Evolutionary conservation across 805 yeast genomes (phyloP).

Genomic region (Metschnikowia koreensis): DNA sequence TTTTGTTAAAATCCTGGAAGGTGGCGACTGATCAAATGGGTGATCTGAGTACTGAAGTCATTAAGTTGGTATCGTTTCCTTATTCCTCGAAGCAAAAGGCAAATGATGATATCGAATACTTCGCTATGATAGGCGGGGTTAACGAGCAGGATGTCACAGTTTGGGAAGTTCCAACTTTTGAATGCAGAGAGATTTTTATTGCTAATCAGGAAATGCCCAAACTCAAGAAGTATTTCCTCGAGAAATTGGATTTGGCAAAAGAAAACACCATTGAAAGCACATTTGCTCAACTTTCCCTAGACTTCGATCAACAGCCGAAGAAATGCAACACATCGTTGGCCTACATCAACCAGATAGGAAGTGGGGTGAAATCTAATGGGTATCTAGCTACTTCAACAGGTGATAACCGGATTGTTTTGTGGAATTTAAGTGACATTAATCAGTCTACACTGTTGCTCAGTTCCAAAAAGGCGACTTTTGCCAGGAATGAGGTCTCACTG

Average conservation of each 20-base stretch:
- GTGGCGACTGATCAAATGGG: conserved; percentile 39
- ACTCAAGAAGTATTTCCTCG: conserved; percentile 24
- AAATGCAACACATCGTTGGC: conserved; percentile 9
- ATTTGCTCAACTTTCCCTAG: conserved; percentile 19
- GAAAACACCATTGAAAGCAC: conserved; percentile 20
- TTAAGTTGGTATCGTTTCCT: conserved; percentile 46
- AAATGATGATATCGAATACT: conserved; percentile 5
- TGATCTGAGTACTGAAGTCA: conserved; percentile 40
- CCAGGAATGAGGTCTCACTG: conserved; percentile 15
- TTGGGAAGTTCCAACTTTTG: conserved; percentile 71
- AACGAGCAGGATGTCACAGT: conserved; percentile 57
- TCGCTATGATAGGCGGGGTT: conserved; percentile 68
- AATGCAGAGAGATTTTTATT: conserved; percentile 45
- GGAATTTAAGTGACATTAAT: conserved; percentile 24
- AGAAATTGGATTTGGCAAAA: conserved; percentile 20
- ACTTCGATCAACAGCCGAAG: conserved; percentile 15
- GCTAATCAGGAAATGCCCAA: conserved; percentile 20
- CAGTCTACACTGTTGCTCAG: conserved; percentile 6
- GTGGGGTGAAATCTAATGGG: conserved; percentile 2
- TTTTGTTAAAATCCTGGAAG: conserved; percentile 61
- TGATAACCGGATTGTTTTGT: conserved; percentile 27
- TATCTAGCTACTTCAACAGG: conserved; percentile 27
- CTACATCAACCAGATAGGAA: background rate
- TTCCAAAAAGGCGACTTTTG: conserved; percentile 4
- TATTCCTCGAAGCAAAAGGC: conserved; percentile 7